phyloP scores from a whole-genome alignment of 257 asterid species.

The Solanum rostratum region DNA sequence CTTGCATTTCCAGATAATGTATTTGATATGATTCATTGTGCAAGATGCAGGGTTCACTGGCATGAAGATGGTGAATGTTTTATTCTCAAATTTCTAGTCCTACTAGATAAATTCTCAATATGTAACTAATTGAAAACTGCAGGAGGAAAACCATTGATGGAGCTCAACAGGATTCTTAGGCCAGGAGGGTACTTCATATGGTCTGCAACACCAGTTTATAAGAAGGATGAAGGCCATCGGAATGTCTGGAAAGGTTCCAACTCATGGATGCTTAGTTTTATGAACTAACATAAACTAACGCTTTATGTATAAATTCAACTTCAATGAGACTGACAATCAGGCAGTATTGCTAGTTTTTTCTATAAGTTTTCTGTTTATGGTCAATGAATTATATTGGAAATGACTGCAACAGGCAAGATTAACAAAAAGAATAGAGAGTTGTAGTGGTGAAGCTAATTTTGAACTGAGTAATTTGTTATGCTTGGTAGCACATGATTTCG shows the following conservation, averaged over 20 bases:
- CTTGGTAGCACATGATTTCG: background rate
- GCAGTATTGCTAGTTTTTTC: background rate
- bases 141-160: conserved; percentile 89
- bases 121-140: conserved; percentile 16
- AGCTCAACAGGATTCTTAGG: conserved; percentile 85
- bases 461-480: background rate
- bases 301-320: background rate
- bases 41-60: conserved; percentile 98
- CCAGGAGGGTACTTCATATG: conserved; percentile 95
- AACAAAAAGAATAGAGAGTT: background rate
- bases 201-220: conserved; percentile 98
- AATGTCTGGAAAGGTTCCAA: conserved; percentile 71
- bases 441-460: background rate
- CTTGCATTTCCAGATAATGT: conserved; percentile 73
- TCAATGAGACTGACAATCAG: background rate
- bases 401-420: background rate
- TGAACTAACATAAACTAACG: background rate
- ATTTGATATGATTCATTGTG: conserved; percentile 84
- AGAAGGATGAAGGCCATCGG: conserved; percentile 47
- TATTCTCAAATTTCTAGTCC: conserved; percentile 1
- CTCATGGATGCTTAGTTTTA: background rate
- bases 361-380: background rate
- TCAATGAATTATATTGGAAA: background rate
- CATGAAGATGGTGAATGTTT: conserved; percentile 64
- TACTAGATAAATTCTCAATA: background rate